Evolutionary conservation across 1,284 basidiomycete species (phyloP), one percentile per base, ranked within the genome.

Genomic region (Ceratobasidium sp.): DNA sequence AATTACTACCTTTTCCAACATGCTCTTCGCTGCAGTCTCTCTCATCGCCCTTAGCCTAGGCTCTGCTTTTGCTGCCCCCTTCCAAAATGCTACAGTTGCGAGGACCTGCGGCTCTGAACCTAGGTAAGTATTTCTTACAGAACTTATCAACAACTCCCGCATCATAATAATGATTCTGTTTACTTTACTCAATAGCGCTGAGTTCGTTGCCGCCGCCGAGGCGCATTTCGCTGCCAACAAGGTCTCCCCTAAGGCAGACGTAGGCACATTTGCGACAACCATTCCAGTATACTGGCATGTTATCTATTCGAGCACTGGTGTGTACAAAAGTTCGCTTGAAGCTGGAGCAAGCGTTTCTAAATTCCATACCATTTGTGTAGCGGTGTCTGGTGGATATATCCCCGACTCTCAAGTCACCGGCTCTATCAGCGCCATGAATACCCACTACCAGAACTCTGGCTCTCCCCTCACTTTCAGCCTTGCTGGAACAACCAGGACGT

Each of bases 211-310:
- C 28, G 61, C 58, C 32, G 63, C 66, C 30, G 72, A 73, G 78
- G 80, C 80, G 32, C 82, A 85, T 77, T 86, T 85, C 66, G 49
- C 59, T 21, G 30, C 59, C 16, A 14, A 62, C 59, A 44, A 62
- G 41, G 41, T 62, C 18, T 62, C 59, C 38, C 32, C 69, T 54
- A 52, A 55, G 23, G 30, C 41, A 21, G 49, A 23, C 11, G 44
- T 43, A 50, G 55, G 35, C 28, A 57, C 23, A 54, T 52, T 44
- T 38, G 52, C 54, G 14, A 30, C 64, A 14, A 63, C 23, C 35
- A 74, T 75, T 35, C 55, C 43, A 1, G 73, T 75, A 26, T 72
- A 74, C 67, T 75, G 50, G 52, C 75, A 76, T 41, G 49, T 73
- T 23, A 73, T 76, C 61, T 44, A 54, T 14, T 41, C 70, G n/a